phyloP scores from a whole-genome alignment of 805 yeast species.

The Metschnikowia proteae region DNA sequence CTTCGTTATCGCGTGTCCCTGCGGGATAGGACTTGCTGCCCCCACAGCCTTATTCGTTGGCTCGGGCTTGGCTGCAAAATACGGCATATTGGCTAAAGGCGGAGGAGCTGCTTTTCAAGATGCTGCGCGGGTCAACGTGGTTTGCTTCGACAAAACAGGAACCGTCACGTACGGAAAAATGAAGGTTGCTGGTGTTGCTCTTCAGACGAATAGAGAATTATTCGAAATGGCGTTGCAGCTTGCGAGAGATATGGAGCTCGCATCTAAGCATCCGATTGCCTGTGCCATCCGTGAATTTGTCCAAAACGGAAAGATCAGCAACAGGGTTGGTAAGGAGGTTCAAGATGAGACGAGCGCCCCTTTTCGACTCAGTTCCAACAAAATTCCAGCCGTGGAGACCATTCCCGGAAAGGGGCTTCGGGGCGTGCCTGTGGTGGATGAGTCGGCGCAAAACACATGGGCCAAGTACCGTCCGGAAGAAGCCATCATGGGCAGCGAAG shows the following conservation, averaged over 20 bases:
- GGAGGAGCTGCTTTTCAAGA: constrained; percentile 84
- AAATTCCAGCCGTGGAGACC: constrained; percentile 47
- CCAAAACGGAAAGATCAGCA: constrained; percentile 6
- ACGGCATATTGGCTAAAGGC: constrained; percentile 72
- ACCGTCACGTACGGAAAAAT: constrained; percentile 68
- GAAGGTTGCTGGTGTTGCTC: constrained; percentile 48
- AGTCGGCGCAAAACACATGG: constrained; percentile 30
- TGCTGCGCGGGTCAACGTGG: constrained; percentile 57
- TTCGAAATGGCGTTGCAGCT: constrained; percentile 39
- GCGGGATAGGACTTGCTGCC: constrained; percentile 82
- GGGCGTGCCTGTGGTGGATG: constrained; percentile 36
- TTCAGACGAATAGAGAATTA: constrained; percentile 14
- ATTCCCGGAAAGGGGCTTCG: constrained; percentile 58
- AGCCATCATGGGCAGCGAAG: constrained; percentile 59
- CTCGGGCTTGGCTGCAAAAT: constrained; percentile 70
- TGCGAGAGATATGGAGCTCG: constrained; percentile 55
- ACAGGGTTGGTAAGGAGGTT: not conserved
- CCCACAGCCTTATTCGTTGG: constrained; percentile 83
- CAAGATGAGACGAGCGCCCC: not conserved
- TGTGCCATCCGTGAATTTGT: constrained; percentile 45
- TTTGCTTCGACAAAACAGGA: constrained; percentile 79
- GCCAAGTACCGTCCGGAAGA: constrained; percentile 26
- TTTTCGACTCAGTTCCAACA: constrained; percentile 23
- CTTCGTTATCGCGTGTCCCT: constrained; percentile 81
- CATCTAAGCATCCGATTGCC: constrained; percentile 69